These are phyloP conservation scores for Warburgia ugandensis DNA, from an alignment of 164 flowering plant species.

Conservation along the genomic window DNA sequence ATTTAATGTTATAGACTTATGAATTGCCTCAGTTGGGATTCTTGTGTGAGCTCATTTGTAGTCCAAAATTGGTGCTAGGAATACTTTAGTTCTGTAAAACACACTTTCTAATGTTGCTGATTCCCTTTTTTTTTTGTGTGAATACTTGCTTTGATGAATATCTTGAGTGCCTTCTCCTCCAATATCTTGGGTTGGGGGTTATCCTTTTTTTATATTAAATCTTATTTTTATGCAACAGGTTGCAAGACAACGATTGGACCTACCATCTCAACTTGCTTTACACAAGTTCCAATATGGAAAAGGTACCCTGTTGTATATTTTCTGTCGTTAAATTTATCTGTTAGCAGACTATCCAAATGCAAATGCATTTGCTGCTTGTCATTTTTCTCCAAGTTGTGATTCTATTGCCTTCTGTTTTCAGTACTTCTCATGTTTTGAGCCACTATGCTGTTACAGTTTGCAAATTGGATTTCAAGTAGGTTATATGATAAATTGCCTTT, in stretches of 20 bases:
- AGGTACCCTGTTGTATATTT: conserved; percentile 27
- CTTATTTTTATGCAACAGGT: conserved; percentile 2
- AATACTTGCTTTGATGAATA: background rate
- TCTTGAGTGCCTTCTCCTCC: background rate
- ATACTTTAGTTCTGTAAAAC: no score
- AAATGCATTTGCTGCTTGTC: background rate
- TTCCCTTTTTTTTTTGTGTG: background rate
- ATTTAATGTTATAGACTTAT: no score
- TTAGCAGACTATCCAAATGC: background rate
- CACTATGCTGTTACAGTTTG: background rate
- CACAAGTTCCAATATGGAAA: conserved; percentile 21
- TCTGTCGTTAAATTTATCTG: background rate
- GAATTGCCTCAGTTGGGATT: no score
- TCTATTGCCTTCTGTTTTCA: background rate
- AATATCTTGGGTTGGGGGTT: background rate
- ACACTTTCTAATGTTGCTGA: background rate
- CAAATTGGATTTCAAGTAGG: background rate
- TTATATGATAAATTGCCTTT: background rate
- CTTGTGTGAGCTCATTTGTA: no score
- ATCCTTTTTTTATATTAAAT: background rate
- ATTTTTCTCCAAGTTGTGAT: background rate
- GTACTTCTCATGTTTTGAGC: background rate
- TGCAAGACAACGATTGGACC: conserved; percentile 4
- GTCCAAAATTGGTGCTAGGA: no score
- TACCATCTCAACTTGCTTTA: conserved; percentile 12